Conservation (phyloP, 2,329 filamentous ascomycete species). For the Fusarium sp. region DNA sequence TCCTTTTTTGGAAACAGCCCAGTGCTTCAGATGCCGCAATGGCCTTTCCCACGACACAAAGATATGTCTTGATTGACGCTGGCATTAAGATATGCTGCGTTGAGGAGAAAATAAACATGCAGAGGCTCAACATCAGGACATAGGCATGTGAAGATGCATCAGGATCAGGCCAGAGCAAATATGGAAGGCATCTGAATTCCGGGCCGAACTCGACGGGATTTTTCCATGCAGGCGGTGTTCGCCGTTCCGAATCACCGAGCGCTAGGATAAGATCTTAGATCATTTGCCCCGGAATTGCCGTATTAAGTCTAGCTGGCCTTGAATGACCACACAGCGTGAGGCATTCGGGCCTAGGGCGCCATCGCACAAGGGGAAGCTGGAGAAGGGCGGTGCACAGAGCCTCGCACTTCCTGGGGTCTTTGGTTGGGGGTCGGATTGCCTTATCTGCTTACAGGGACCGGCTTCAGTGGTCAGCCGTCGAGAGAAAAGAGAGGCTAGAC, state of each 20-base stretch:
- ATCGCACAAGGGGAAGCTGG: constrained; percentile 49
- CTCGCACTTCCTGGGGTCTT: constrained; percentile 37
- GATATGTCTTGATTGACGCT: constrained; percentile 2
- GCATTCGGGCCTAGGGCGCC: constrained; percentile 40
- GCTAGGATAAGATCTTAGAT: constrained; percentile 52
- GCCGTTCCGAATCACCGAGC: constrained; percentile 50
- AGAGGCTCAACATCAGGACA: neutral
- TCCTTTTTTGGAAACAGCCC: constrained; percentile 19
- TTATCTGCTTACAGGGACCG: constrained; percentile 42
- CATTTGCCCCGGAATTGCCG: constrained; percentile 51
- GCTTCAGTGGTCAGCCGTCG: constrained; percentile 23
- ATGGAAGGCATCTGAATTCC: constrained; percentile 37
- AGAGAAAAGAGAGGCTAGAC: constrained; percentile 8
- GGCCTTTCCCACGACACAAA: neutral
- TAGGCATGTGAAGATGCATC: constrained; percentile 12
- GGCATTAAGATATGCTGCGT: neutral
- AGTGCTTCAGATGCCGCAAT: constrained; percentile 22
- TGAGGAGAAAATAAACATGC: neutral
- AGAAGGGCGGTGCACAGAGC: constrained; percentile 48
- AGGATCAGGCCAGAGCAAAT: constrained; percentile 15
- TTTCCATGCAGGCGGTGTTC: constrained; percentile 45
- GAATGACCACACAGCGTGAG: constrained; percentile 37
- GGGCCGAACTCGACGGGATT: constrained; percentile 34
- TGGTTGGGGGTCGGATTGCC: constrained; percentile 36
- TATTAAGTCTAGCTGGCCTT: constrained; percentile 43